Base-by-base conservation (phyloP, 1,139 yeast species). In the Saccharomycopsis phalli region DNA sequence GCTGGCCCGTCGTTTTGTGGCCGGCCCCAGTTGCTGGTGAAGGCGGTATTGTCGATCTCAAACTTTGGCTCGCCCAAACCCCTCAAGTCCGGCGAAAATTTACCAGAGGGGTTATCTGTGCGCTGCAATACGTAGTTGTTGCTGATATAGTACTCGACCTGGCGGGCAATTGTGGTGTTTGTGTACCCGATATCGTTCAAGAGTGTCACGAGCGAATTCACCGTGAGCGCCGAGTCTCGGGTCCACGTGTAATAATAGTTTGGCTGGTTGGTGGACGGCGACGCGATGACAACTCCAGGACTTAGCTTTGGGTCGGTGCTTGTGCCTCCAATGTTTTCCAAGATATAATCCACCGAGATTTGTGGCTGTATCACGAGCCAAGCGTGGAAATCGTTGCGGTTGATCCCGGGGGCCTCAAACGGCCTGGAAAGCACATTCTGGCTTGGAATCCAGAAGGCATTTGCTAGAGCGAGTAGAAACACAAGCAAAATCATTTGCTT, bases 1-100 rank as follows among this genome's bases (percentile, higher is more conserved):
- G 94, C 93, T 0, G 97, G 96, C 0, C 97, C 97, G 58, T 91
- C 98, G 47, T 86, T 71, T 59, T 88, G 98, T 1, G 98, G 98
- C 51, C 98, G 68, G 1, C 97, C 97, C 98, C 97, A 88, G 31
- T 63, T 56, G 2, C 65, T 76, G 13, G 60, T 57, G 51, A 81
- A 88, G 1, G 81, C 66, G 0, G 72, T 54, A 22, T 81, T 78
- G 55, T 84, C 71, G 2, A 77, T 75, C 54, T 69, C 58, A 53
- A 81, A 87, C 56, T 88, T 88, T 3, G 97, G 97, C 55, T 88
- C 97, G 1, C 96, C 97, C 28, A 88, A 65, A 2, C 87, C 87
- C 32, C 62, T 56, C 42, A 66, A 58, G 41, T 65, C 68, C 8
- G 42, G 41, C 32, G 62, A 64, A 55, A 78, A 78, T 1, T 61